Percentiles rank a stretch among this genome's conserved stretches.
Conservation (phyloP, 495 filamentous ascomycete species). For the Tuber indicum region DNA sequence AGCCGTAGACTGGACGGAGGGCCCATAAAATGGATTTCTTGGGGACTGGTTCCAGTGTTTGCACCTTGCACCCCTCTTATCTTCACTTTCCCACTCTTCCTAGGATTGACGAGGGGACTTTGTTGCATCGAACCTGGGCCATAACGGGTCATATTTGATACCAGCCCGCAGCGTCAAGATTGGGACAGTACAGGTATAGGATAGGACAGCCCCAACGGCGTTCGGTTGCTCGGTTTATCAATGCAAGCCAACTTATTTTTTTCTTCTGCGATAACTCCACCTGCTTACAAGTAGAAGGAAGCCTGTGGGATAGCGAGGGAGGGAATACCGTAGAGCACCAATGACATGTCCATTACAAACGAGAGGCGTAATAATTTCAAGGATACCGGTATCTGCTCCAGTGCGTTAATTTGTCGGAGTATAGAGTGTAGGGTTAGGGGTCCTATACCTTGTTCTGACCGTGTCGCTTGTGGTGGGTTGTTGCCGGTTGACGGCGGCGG, state of each 20-base stretch:
- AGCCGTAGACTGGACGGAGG: background rate
- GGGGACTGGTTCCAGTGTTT: background rate
- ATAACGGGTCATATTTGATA: conserved; percentile 3
- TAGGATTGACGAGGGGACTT: background rate
- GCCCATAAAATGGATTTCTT: background rate
- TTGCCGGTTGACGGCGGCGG: background rate
- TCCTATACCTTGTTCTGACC: background rate
- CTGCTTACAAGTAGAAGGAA: background rate
- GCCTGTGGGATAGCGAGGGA: background rate
- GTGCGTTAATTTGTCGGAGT: background rate
- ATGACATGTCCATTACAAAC: background rate
- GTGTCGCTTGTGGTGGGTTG: background rate
- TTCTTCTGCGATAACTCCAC: background rate
- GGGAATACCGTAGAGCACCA: background rate
- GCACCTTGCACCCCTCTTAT: background rate
- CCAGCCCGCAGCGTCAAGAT: background rate
- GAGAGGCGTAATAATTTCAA: conserved; percentile 1
- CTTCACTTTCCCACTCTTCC: background rate
- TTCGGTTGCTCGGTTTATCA: background rate
- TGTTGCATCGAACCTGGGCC: background rate
- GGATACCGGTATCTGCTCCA: background rate
- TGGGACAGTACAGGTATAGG: background rate
- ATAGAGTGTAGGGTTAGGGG: background rate
- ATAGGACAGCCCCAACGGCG: background rate
- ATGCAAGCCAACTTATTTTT: conserved; percentile 1